Base-by-base conservation (phyloP, 331 rosid genomes). In the Malus hybrid region DNA sequence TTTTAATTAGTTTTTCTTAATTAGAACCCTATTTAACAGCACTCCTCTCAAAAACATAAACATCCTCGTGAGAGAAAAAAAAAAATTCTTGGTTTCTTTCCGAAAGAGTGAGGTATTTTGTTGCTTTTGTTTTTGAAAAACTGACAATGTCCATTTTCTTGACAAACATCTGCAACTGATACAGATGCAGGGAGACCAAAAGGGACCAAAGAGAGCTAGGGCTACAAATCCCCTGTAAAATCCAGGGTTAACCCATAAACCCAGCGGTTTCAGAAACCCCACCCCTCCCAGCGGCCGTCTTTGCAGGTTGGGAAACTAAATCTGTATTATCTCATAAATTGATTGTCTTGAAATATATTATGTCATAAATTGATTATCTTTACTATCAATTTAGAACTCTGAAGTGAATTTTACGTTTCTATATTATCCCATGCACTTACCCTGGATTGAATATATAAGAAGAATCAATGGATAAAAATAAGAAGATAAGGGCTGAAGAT, bases 271-370 rank as follows among this genome's bases (percentile, higher is more conserved):
- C 75, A 42, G 72, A 46, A 62, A 18, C 33, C 59, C 6, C 65
- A 72, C 8, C 42, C 71, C 72, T 6, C 65, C 4, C 32, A 61
- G 15, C 80, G 71, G 81, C 84, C 78, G 77, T 76, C 84, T 81
- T 71, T 81, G 71, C 77, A 69, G 77, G 28, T 48, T 29, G 46
- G 65, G 70, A 63, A 24, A 24, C 24, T 24, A 24, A 24, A 24
- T 24, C 46, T 39, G 42, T 36, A 36, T 7, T 36, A 8, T 36
- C 42, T 2, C 42, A 36, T 36, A 8, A 36, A 24, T 24, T 24
- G 24, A 24, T 24, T 24, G 24, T 1, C 24, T 24, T 24, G 1
- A 24, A 24, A 24, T 24, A 24, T 36, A 36, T 7, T 36, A 8
- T 36, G 10, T 2, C 44, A 39, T 39, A 9, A 39, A 39, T 36